Evolutionary conservation across 345 rosid genomes (phyloP).

Genomic region (Bruguiera sexangula): DNA sequence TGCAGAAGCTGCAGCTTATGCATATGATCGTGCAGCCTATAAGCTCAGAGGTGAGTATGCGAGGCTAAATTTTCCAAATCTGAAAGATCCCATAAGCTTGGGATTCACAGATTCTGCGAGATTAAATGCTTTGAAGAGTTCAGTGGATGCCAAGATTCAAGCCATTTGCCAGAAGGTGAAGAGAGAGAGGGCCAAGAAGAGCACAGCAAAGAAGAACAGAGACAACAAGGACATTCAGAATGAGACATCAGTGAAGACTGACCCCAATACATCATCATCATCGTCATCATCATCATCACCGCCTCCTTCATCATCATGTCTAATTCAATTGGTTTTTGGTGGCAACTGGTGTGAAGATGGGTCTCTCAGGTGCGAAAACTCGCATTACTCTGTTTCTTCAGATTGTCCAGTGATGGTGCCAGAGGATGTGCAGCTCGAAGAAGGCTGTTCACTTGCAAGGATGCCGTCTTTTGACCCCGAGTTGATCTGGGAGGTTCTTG

Average conservation of each 20-base stretch:
- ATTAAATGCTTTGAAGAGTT: constrained; percentile 52
- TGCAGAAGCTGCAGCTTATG: constrained; percentile 90
- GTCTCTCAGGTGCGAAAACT: constrained; percentile 45
- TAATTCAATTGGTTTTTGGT: constrained; percentile 32
- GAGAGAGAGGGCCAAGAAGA: constrained; percentile 59
- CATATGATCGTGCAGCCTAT: constrained; percentile 98
- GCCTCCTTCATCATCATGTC: constrained; percentile 18
- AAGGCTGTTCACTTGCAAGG: constrained; percentile 62
- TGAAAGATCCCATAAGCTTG: constrained; percentile 56
- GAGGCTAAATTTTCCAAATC: constrained; percentile 73
- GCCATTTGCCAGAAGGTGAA: constrained; percentile 76
- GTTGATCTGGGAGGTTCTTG: constrained; percentile 89
- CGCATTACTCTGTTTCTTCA: constrained; percentile 44
- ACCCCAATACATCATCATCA: constrained; percentile 30
- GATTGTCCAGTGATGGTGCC: constrained; percentile 24
- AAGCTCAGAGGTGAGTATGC: constrained; percentile 96
- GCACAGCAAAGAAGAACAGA: constrained; percentile 31
- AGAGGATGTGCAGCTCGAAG: constrained; percentile 37
- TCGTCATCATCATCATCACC: constrained; percentile 25
- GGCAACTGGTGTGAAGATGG: constrained; percentile 49
- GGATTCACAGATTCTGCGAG: constrained; percentile 59
- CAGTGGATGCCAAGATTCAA: constrained; percentile 88
- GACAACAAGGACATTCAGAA: constrained; percentile 1
- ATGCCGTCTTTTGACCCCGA: constrained; percentile 93
- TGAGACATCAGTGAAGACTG: constrained; percentile 23